A percentile compares a stretch with the other conserved stretches of the same genome.
These are phyloP conservation scores for Proliferodiscus dingleyae DNA, from an alignment of 2,329 filamentous ascomycete genomes.

Conservation along the genomic window DNA sequence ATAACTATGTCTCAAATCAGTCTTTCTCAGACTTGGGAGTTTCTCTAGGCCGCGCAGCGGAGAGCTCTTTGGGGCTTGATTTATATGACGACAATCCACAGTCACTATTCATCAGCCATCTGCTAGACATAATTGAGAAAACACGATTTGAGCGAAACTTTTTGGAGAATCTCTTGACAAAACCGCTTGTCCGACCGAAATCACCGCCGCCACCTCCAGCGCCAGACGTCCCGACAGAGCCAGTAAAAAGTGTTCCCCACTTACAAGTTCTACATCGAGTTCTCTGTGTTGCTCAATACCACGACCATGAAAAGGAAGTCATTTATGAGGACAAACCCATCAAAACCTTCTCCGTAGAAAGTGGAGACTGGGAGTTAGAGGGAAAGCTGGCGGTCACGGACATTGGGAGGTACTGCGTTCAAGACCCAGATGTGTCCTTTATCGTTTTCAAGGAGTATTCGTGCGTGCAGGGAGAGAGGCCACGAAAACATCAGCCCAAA, in stretches of 20 bases:
- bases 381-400: no score
- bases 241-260: not conserved
- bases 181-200: no score
- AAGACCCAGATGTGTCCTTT: constrained; percentile 4
- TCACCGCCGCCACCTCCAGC: no score
- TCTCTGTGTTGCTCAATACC: constrained; percentile 1
- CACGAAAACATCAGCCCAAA: not conserved
- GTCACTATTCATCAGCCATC: constrained; percentile 4
- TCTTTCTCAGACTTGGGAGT: constrained; percentile 1
- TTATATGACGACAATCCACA: constrained; percentile 4
- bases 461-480: not conserved
- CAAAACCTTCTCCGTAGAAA: no score
- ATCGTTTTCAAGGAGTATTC: constrained; percentile 4
- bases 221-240: not conserved
- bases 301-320: not conserved
- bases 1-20: no score
- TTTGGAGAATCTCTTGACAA: not conserved
- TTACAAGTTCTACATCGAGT: constrained; percentile 4
- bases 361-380: no score
- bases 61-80: constrained; percentile 1
- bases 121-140: constrained; percentile 2
- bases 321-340: not conserved
- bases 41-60: not conserved
- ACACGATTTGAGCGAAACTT: constrained; percentile 4
- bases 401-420: not conserved